phyloP scores from a whole-genome alignment of 768 basidiomycete genomes.

The Antrodiella citrinella region DNA sequence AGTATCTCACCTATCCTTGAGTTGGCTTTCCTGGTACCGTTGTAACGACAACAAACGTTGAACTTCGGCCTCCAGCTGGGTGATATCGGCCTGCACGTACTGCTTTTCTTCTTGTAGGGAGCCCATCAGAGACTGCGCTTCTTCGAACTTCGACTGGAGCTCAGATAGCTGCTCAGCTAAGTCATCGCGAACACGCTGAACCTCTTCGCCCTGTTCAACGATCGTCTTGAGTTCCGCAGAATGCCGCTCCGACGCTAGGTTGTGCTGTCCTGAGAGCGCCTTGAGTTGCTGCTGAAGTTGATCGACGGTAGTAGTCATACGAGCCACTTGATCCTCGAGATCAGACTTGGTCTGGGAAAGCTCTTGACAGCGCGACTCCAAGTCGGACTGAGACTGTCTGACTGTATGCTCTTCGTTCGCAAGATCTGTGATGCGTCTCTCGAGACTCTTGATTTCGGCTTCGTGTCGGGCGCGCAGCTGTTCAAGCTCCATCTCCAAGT shows the following conservation, averaged over 20 bases:
- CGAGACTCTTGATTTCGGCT: conserved; percentile 1
- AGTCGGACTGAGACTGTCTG: conserved; percentile 19
- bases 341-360: conserved; percentile 2
- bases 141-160: conserved; percentile 33
- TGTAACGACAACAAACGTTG: conserved; percentile 55
- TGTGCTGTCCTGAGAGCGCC: background rate
- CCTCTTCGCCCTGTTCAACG: conserved; percentile 10
- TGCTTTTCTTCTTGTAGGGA: conserved; percentile 42
- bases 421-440: background rate
- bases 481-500: conserved; percentile 9
- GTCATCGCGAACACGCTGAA: conserved; percentile 9
- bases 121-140: conserved; percentile 28
- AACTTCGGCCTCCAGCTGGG: conserved; percentile 53
- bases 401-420: background rate
- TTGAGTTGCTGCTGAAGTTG: conserved; percentile 4
- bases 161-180: conserved; percentile 17
- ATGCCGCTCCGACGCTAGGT: background rate
- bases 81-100: conserved; percentile 45
- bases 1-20: conserved; percentile 61
- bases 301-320: background rate
- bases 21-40: conserved; percentile 55
- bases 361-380: conserved; percentile 17
- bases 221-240: background rate
- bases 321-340: conserved; percentile 2
- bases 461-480: background rate